phyloP scores from a whole-genome alignment of 176 grass and related monocot genomes.

The Avena sativa region DNA sequence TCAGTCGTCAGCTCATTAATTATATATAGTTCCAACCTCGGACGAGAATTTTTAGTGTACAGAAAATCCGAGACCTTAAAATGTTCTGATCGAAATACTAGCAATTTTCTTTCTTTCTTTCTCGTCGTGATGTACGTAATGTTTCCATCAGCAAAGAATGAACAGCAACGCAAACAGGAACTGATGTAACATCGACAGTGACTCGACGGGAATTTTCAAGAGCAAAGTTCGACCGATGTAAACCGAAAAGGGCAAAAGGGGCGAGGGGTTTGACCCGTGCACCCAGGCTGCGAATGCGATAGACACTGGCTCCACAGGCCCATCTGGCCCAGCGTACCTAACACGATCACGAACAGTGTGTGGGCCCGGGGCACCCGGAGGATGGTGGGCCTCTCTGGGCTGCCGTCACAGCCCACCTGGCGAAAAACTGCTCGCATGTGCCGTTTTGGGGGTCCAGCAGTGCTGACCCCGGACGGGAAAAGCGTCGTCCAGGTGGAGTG shows the following conservation, averaged over 20 bases:
- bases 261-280: slow-evolving; percentile 51
- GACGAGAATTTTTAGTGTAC: background rate
- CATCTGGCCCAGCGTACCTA: slow-evolving; percentile 50
- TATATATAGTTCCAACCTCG: background rate
- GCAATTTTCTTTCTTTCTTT: background rate
- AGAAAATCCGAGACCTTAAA: background rate
- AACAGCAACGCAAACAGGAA: background rate
- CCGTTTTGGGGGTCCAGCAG: slow-evolving; percentile 20
- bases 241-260: background rate
- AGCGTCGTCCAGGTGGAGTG: background rate
- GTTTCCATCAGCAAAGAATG: slow-evolving; percentile 23
- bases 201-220: background rate
- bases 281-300: slow-evolving; percentile 52
- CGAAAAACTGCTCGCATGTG: slow-evolving; percentile 3
- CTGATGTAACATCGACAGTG: background rate
- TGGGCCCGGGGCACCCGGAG: background rate
- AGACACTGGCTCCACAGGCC: slow-evolving; percentile 39
- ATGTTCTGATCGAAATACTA: background rate
- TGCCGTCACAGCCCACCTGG: slow-evolving; percentile 44
- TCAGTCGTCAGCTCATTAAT: too few species aligned
- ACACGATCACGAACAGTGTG: slow-evolving; percentile 11
- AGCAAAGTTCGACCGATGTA: background rate
- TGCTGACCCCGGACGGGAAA: slow-evolving; percentile 17
- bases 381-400: slow-evolving; percentile 34
- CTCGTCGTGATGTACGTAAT: slow-evolving; percentile 4